These are phyloP conservation scores for Cryphonectria parasitica DNA, from an alignment of 2,329 filamentous ascomycete species.

Conservation along the genomic window DNA sequence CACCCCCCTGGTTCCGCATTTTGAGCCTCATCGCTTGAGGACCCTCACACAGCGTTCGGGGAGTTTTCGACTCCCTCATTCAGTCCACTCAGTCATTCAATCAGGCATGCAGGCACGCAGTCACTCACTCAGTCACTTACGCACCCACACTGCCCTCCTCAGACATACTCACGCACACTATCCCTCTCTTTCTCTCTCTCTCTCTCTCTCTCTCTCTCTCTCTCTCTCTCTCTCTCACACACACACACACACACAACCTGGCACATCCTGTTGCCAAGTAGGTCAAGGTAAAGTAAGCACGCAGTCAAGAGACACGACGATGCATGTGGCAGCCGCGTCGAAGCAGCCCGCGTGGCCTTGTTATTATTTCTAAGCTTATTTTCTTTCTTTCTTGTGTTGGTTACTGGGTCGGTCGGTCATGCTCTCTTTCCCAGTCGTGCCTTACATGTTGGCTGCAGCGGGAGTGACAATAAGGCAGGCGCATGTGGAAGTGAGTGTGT, in stretches of 20 bases:
- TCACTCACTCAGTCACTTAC: too few species aligned
- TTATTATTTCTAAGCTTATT: background rate
- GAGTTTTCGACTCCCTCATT: slow-evolving; percentile 23
- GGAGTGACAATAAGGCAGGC: background rate
- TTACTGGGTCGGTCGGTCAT: background rate
- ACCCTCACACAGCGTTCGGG: slow-evolving; percentile 25
- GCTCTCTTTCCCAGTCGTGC: too few species aligned
- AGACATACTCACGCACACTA: background rate
- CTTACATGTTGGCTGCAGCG: background rate
- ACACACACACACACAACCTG: too few species aligned
- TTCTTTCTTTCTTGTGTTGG: background rate
- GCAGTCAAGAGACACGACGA: background rate
- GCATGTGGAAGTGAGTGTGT: background rate
- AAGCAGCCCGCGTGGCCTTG: background rate
- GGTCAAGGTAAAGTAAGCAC: background rate
- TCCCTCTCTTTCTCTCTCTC: too few species aligned
- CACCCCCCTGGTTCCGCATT: slow-evolving; percentile 16
- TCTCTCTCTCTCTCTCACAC: too few species aligned
- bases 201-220: too few species aligned
- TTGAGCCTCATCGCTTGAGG: slow-evolving; percentile 27
- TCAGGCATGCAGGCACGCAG: too few species aligned
- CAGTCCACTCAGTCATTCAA: background rate
- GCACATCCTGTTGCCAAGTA: too few species aligned
- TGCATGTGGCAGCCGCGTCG: background rate
- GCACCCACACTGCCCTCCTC: background rate